Evolutionary conservation across 257 asterid genomes (phyloP), one percentile per base, ranked within the genome.

Genomic region (Avicennia marina): DNA sequence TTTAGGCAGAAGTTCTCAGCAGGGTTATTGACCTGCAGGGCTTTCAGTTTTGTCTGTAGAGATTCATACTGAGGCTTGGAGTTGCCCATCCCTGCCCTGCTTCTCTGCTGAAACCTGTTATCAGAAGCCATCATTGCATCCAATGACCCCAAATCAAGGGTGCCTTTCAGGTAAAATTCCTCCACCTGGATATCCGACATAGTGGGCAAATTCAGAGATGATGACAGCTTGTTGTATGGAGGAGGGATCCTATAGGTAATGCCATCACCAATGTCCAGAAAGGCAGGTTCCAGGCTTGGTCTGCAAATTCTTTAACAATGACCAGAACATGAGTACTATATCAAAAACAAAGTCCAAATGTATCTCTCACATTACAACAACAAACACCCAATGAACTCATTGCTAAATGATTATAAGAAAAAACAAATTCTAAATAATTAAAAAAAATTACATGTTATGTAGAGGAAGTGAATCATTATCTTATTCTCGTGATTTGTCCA

Each of bases 111-210:
- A 61, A 80, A 75, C 73, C 74, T 76, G 62, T 58, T 79, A 64
- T 86, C 91, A 58, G 95, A 71, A 74, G 87, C 81, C 97, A 93
- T 89, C 96, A 93, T 89, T 65, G 90, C 76, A 62, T 87, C 96
- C 77, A 93, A 73, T 34, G 99, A 86, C 43, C 96, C 93, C 81
- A 93, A 78, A 72, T 93, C 99, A 63, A 93, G 99, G 72, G 99
- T 86, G 36, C 99, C 97, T 86, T 80, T 84, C 54, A 93, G 81
- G 82, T 81, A 93, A 84, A 80, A 77, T 65, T 93, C 99, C 66
- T 86, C 95, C 57, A 93, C 95, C 56, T 58, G 83, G 63, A 93
- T 84, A 67, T 89, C 96, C 53, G 95, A 62, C 77, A 73, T 73
- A 57, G 82, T 72, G 13, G 97, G 99, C 72, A 93, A 78, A 74